phyloP scores from a whole-genome alignment of 2,329 filamentous ascomycete species.

The Claviceps arundinis region DNA sequence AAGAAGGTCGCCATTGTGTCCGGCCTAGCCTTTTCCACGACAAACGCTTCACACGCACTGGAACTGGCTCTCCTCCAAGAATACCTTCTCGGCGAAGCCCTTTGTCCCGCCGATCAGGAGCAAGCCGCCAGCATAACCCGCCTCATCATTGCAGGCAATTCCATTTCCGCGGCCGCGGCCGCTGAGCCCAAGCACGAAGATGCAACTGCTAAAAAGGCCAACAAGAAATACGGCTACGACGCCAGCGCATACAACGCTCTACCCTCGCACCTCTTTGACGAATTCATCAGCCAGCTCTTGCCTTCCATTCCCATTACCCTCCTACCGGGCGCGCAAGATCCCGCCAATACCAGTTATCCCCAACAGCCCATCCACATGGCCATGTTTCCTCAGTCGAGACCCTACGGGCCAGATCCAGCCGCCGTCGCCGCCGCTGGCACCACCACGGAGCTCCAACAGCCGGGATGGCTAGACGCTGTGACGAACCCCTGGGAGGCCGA shows the following conservation, averaged over 20 bases:
- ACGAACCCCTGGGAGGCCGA: slow-evolving; percentile 93
- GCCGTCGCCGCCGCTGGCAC: slow-evolving; percentile 13
- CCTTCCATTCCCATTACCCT: slow-evolving; percentile 81
- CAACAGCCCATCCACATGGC: slow-evolving; percentile 89
- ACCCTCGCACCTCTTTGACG: slow-evolving; percentile 73
- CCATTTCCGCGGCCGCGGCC: slow-evolving; percentile 50
- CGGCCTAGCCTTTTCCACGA: slow-evolving; percentile 70
- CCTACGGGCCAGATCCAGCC: slow-evolving; percentile 43
- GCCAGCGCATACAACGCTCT: slow-evolving; percentile 74
- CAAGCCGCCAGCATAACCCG: slow-evolving; percentile 59
- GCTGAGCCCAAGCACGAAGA: slow-evolving; percentile 26
- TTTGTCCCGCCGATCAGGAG: slow-evolving; percentile 45
- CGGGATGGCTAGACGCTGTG: slow-evolving; percentile 72
- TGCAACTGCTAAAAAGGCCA: slow-evolving; percentile 29
- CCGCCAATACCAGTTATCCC: slow-evolving; percentile 77
- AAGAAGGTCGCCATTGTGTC: slow-evolving; percentile 73
- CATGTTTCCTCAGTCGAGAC: slow-evolving; percentile 68
- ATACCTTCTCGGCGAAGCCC: slow-evolving; percentile 73
- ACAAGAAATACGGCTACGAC: slow-evolving; percentile 92
- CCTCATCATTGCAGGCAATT: slow-evolving; percentile 86
- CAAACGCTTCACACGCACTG: slow-evolving; percentile 57
- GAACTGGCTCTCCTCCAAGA: slow-evolving; percentile 69
- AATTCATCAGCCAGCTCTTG: slow-evolving; percentile 67
- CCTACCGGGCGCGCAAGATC: slow-evolving; percentile 71
- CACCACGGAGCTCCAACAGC: slow-evolving; percentile 18